phyloP scores from a whole-genome alignment of 805 yeast species.

The Ascoidea tarda region DNA sequence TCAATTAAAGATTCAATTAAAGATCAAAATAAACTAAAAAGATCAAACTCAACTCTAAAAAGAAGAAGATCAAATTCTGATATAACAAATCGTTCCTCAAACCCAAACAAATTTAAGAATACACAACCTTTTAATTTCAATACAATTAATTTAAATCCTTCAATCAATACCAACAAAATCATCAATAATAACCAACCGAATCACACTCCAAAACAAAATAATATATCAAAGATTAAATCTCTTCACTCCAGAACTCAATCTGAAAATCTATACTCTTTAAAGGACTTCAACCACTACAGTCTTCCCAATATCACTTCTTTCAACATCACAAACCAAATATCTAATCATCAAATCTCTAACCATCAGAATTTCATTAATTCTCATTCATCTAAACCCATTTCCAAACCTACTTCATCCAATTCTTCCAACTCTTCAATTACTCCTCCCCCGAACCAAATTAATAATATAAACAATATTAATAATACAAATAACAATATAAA shows the following conservation, averaged over 20 bases:
- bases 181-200: not conserved
- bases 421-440: no score
- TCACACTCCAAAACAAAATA: no score
- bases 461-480: no score
- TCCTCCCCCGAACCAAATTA: no score
- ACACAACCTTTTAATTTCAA: not conserved
- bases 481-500: no score
- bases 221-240: not conserved
- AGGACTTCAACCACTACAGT: not conserved
- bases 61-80: conserved; percentile 7
- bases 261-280: not conserved
- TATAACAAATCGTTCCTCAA: not conserved
- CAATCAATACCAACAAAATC: not conserved
- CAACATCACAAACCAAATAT: no score
- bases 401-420: no score
- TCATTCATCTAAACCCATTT: no score
- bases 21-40: not conserved
- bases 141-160: not conserved
- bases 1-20: not conserved
- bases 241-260: not conserved
- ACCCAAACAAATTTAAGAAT: conserved; percentile 1
- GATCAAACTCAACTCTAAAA: not conserved
- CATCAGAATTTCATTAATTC: no score
- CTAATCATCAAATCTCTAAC: no score
- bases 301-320: no score